phyloP scores from a whole-genome alignment of 495 filamentous ascomycete species.

The Trichocladium uniseriatum region DNA sequence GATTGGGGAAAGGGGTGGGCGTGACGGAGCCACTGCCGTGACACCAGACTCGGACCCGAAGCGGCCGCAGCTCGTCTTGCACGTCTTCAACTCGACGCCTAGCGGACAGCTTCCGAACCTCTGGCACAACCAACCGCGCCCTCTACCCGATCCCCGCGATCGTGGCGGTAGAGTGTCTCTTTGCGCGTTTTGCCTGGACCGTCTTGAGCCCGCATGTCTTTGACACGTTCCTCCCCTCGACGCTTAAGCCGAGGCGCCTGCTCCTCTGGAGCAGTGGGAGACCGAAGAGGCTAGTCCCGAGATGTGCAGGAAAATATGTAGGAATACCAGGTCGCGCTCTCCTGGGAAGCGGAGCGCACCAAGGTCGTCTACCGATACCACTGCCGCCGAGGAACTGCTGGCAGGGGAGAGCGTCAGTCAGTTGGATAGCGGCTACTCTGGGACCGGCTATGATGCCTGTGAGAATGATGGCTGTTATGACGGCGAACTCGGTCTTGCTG shows the following conservation, averaged over 20 bases:
- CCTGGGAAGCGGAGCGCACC: slow-evolving; percentile 6
- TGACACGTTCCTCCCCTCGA: not conserved
- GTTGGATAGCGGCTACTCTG: slow-evolving; percentile 2
- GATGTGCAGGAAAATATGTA: slow-evolving; percentile 3
- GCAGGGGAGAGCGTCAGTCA: not conserved
- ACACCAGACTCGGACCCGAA: not conserved
- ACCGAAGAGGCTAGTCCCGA: slow-evolving; percentile 5
- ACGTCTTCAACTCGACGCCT: not conserved
- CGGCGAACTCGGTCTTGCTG: not conserved
- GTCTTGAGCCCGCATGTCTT: slow-evolving; percentile 1
- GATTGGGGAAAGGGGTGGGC: not conserved
- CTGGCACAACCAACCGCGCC: slow-evolving; percentile 1
- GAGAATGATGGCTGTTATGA: slow-evolving; percentile 1
- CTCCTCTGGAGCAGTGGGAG: slow-evolving; percentile 3
- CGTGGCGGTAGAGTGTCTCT: slow-evolving; percentile 1
- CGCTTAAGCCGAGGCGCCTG: not conserved
- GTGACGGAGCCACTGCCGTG: not conserved
- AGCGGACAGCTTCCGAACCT: not conserved
- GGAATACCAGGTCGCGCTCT: slow-evolving; percentile 2
- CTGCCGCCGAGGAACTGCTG: not conserved
- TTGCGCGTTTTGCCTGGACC: slow-evolving; percentile 2
- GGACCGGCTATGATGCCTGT: not conserved
- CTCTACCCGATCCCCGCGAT: not conserved
- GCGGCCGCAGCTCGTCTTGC: not conserved
- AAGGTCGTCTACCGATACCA: not conserved